These are phyloP conservation scores for Gynostemma pentaphyllum DNA, from an alignment of 306 rosid species.

Conservation along the genomic window DNA sequence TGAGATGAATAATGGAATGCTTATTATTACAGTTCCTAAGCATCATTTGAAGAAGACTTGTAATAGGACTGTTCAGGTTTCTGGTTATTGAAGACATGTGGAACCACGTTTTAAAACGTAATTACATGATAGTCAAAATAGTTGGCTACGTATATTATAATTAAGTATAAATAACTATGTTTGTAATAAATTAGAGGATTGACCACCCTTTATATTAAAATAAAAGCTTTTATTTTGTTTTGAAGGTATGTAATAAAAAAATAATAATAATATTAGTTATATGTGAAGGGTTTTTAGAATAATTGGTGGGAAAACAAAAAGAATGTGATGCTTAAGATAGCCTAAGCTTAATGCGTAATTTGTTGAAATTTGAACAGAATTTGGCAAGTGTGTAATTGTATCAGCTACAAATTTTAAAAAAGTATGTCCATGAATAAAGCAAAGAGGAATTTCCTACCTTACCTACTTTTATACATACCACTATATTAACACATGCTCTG, in stretches of 20 bases:
- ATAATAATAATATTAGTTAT: not conserved
- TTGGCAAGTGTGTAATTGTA: no score
- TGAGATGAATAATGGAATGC: constrained; percentile 27
- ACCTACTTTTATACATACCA: no score
- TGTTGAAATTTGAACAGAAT: not conserved
- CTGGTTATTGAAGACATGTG: constrained; percentile 11
- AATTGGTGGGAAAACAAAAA: not conserved
- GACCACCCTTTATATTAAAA: no score
- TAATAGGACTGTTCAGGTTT: constrained; percentile 11
- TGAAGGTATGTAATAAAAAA: not conserved
- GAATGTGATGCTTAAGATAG: not conserved
- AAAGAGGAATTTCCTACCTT: no score
- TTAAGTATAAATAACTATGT: no score
- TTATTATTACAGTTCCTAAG: constrained; percentile 32
- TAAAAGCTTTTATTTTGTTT: not conserved
- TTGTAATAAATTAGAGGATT: no score
- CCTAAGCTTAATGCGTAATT: not conserved
- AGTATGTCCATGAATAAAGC: no score
- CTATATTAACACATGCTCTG: no score
- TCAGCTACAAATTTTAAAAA: not conserved
- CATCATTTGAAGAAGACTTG: not conserved
- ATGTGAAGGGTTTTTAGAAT: not conserved
- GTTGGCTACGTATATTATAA: no score
- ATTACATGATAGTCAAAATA: no score
- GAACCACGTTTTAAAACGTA: no score